phyloP scores from a whole-genome alignment of 176 grass and related monocot genomes.

The Oryza coarctata region DNA sequence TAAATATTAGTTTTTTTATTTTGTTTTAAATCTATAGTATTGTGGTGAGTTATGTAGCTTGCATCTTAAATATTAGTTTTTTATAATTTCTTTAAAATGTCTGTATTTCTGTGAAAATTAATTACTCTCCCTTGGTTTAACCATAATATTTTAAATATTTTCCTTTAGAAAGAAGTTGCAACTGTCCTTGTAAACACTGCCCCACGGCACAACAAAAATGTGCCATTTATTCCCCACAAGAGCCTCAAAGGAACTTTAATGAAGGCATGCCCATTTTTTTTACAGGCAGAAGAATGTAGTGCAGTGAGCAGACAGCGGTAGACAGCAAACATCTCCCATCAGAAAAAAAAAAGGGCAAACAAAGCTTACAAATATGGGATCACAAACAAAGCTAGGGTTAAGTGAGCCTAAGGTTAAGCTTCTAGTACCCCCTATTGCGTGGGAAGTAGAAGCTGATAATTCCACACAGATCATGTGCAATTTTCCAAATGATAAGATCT shows the following conservation, averaged over 20 bases:
- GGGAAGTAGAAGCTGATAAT: background rate
- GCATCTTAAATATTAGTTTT: too few species aligned
- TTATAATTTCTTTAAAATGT: too few species aligned
- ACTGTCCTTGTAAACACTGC: background rate
- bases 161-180: background rate
- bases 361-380: slow-evolving; percentile 6
- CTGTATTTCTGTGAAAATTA: too few species aligned
- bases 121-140: too few species aligned
- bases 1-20: too few species aligned
- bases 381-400: slow-evolving; percentile 33
- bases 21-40: too few species aligned
- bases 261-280: slow-evolving; percentile 23
- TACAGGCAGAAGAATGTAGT: slow-evolving; percentile 39
- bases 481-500: slow-evolving; percentile 42
- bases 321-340: slow-evolving; percentile 20
- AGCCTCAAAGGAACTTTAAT: background rate
- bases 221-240: background rate
- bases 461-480: slow-evolving; percentile 25
- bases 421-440: background rate
- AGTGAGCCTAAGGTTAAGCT: slow-evolving; percentile 21
- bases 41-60: too few species aligned
- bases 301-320: slow-evolving; percentile 13
- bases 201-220: background rate
- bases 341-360: background rate
- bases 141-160: background rate